A percentile compares a stretch with the other conserved stretches of the same genome.
phyloP scores from a whole-genome alignment of 345 rosid genomes.

The Citrus hindsii region DNA sequence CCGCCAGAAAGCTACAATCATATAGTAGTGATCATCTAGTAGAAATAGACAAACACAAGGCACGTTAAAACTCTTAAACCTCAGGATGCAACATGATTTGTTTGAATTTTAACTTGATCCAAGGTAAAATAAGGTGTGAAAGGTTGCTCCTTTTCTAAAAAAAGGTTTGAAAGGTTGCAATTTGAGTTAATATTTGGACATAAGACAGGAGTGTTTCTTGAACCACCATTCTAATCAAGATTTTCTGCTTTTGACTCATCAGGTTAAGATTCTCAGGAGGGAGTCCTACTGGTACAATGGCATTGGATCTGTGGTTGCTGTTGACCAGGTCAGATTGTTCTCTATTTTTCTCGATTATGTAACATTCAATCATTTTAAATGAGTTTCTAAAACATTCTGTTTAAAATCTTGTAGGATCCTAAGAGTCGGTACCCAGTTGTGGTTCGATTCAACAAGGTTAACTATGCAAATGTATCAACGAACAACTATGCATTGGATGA shows the following conservation, averaged over 20 bases:
- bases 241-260: conserved; percentile 1
- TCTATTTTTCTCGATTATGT: neutral
- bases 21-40: neutral
- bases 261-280: conserved; percentile 87
- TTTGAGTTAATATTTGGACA: neutral
- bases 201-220: neutral
- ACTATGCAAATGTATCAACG: conserved; percentile 88
- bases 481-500: conserved; percentile 95
- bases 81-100: neutral
- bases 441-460: conserved; percentile 86
- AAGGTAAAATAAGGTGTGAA: neutral
- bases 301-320: conserved; percentile 78
- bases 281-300: conserved; percentile 94
- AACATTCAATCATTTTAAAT: neutral
- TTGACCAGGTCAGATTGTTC: conserved; percentile 79
- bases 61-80: neutral
- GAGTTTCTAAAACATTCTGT: neutral
- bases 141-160: too few species aligned
- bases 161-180: neutral
- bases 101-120: neutral
- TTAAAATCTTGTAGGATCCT: conserved; percentile 51
- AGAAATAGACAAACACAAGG: neutral
- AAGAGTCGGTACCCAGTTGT: conserved; percentile 85
- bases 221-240: neutral
- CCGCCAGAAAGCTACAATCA: neutral